Percentiles rank a stretch among this genome's conserved stretches.
Conservation (phyloP, 805 yeast species). For the Hanseniaspora singularis region DNA sequence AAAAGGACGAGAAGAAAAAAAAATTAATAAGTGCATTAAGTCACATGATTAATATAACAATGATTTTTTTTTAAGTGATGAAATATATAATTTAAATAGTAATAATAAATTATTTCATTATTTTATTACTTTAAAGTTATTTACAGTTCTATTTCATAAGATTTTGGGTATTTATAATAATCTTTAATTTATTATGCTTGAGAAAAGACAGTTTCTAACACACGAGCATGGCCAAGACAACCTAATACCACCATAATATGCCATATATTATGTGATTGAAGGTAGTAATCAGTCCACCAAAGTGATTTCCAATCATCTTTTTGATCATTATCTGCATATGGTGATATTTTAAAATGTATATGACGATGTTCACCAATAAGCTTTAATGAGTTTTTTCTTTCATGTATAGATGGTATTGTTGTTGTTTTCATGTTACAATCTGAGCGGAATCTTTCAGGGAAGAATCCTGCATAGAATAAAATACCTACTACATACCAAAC, state of each 20-base stretch:
- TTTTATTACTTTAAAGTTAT: too few relatives aligned
- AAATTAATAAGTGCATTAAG: too few relatives aligned
- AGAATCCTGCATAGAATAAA: conserved; percentile 69
- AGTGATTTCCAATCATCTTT: conserved; percentile 43
- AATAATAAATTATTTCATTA: too few relatives aligned
- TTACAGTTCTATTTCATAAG: too few relatives aligned
- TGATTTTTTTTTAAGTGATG: too few relatives aligned
- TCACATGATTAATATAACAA: too few relatives aligned
- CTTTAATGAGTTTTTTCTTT: conserved; percentile 24
- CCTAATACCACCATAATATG: conserved; percentile 85
- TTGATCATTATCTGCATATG: too few relatives aligned
- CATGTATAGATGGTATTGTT: conserved; percentile 32
- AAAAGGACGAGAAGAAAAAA: too few relatives aligned
- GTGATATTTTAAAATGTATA: conserved; percentile 34
- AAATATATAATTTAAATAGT: too few relatives aligned
- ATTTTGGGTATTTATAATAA: too few relatives aligned
- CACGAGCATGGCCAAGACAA: conserved; percentile 75
- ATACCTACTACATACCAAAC: conserved; percentile 73
- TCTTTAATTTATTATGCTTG: not conserved
- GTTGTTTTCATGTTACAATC: conserved; percentile 55
- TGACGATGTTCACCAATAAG: conserved; percentile 27
- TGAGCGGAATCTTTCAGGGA: conserved; percentile 80
- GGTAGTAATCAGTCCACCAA: conserved; percentile 75
- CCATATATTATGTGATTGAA: conserved; percentile 85
- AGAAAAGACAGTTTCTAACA: conserved; percentile 24